Base-by-base conservation (phyloP, 2,329 filamentous ascomycete genomes). In the Talaromyces pinophilus region DNA sequence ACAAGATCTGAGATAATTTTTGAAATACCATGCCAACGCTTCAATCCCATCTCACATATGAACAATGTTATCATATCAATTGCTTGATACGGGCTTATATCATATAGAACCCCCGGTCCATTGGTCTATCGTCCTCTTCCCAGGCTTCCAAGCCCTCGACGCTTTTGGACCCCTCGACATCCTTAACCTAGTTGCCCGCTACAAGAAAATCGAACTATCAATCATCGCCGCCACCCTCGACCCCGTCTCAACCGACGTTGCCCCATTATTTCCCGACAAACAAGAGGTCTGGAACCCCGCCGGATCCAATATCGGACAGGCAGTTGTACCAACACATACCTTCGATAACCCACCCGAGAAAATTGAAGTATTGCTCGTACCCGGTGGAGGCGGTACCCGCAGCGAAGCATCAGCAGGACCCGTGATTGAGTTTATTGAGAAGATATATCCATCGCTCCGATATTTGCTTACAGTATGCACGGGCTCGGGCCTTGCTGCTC, bases 381-480 rank as follows among this genome's bases (percentile, higher is more conserved):
- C 89, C 0, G 89, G 90, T 1, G 88, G 89, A 0, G 63, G 78
- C 0, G 88, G 88, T 0, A 79, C 74, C 30, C 65, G 80, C 28
- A 71, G 70, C 40, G 67, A 67, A 8, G 69, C 72, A 13, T 72
- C 75, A 25, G 71, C 75, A 0, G 69, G 72, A 11, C 74, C 78
- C 0, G 76, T 82, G 0, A 74, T 85, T 1, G 76, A 81, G 1
- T 88, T 82, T 68, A 74, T 87, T 50, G 71, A 73, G 33, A 73
- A 74, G 0, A 72, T 75, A n/a, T 85, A 81, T 70, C 82, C 84
- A 0, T 75, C 75, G 3, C 72, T 89, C 28, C 77, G 83, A 69
- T 85, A 86, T 69, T 71, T 90, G 13, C 79, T 92, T 52, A 89
- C 88, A 0, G 82, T 92, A 1, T 92, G 90, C 75, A 92, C 88